Base-by-base conservation (phyloP, 352 stramenopile species). In the Pythium phragmiticola region DNA sequence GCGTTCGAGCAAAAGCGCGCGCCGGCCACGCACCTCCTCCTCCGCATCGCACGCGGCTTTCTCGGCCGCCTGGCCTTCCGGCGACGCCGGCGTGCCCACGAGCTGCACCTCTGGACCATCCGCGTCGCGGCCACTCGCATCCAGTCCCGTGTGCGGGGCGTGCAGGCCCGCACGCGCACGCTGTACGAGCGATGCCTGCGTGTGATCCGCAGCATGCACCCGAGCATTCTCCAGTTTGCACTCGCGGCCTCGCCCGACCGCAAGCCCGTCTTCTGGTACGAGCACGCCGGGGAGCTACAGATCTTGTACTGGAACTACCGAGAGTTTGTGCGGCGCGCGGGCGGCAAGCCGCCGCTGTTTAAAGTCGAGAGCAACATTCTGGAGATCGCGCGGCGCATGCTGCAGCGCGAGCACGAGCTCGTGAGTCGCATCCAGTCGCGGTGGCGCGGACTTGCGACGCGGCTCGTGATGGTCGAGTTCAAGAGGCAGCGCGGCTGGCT, bases 281-380 rank as follows among this genome's bases (percentile, higher is more conserved):
- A 87, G 7, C 88, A 79, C 55, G 59, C 70, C 1, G 74, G 70
- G 3, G 84, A 94, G 58, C 65, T 88, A 8, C 63, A 60, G 45
- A 74, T 90, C 9, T 76, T 92, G 36, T 84, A 77, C 51, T 89
- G 76, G 78, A 82, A 92, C 60, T 92, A 94, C 63, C 74, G 84
- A 14, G 82, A 91, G 54, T 90, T 91, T 59, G 81, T 90, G 50
- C 80, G 79, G 2, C 78, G 82, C 26, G 77, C 81, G 0, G 81
- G 83, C 12, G 73, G 77, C 7, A 77, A 73, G 50, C 82, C 82
- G 4, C 62, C 84, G 21, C 69, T 92, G 17, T 78, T 87, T 28
- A 85, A 89, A 43, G 84, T 92, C 23, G 84, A 94, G 68, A 75
- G 65, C 7, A 94, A 91, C 53, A 72, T 94, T 13, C 7, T 88